Evolutionary conservation across 163 green algal genomes (phyloP).

Genomic region (Coccomyxa subellipsoidea): DNA sequence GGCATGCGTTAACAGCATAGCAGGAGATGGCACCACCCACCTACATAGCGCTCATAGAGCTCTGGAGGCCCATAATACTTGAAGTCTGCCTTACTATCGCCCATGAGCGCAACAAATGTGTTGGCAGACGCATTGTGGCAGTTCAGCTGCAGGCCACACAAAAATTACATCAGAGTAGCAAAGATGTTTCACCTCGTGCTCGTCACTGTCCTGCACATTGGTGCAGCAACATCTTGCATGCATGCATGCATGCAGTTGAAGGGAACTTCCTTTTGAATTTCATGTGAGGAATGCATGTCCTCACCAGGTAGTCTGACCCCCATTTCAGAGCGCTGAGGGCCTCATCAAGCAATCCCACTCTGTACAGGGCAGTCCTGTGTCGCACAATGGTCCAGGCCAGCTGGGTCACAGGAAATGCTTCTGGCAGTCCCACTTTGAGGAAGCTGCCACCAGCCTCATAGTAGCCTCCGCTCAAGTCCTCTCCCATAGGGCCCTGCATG

Average conservation of each 20-base stretch:
- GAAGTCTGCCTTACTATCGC: constrained; percentile 14
- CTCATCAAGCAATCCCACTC: constrained; percentile 4
- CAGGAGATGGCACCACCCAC: neutral
- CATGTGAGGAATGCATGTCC: neutral
- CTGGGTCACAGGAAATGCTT: constrained; percentile 18
- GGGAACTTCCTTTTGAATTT: neutral
- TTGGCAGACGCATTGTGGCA: constrained; percentile 12
- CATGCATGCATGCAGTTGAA: neutral
- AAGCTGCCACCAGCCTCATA: constrained; percentile 37
- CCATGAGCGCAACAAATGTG: constrained; percentile 37
- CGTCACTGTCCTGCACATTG: no score
- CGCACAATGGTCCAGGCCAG: constrained; percentile 27
- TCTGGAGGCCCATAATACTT: constrained; percentile 18
- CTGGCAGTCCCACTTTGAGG: constrained; percentile 32
- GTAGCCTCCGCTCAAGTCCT: constrained; percentile 41
- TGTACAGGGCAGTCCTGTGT: neutral
- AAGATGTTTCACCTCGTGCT: no score
- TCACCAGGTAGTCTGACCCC: constrained; percentile 27
- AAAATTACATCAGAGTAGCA: no score
- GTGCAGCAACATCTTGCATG: no score
- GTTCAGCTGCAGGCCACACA: no score
- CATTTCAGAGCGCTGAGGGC: constrained; percentile 12
- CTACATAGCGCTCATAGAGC: neutral
- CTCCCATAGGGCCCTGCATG: constrained; percentile 24
- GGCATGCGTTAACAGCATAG: neutral